Percentiles rank a stretch among this genome's conserved stretches.
Conservation (phyloP, 345 rosid species). For the Eucalyptus microcorys region DNA sequence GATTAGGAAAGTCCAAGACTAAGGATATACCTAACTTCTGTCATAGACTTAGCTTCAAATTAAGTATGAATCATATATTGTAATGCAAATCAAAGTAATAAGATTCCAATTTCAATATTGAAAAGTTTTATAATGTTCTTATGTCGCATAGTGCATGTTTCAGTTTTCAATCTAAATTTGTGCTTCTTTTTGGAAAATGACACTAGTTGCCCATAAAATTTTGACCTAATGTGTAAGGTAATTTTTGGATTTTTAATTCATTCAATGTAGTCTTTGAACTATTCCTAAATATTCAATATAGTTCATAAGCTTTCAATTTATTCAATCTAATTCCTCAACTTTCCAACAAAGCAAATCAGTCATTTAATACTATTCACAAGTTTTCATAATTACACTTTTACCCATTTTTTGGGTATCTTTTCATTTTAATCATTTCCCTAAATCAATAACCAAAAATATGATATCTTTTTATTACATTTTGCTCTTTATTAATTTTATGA, state of each 20-base stretch:
- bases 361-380: background rate
- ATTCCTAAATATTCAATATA: background rate
- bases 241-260: background rate
- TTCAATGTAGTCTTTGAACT: background rate
- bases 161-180: background rate
- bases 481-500: background rate
- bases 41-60: background rate
- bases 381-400: background rate
- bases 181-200: background rate
- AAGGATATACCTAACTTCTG: background rate
- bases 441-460: background rate
- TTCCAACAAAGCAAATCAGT: background rate
- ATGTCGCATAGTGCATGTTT: background rate
- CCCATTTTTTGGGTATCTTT: background rate
- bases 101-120: background rate
- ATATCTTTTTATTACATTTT: background rate
- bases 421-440: background rate
- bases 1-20: background rate
- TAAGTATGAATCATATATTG: background rate
- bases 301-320: accelerated
- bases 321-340: background rate
- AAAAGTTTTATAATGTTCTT: background rate
- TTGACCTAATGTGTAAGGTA: background rate
- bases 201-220: background rate
- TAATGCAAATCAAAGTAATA: background rate